Percentiles rank a stretch among this genome's conserved stretches.
phyloP scores from a whole-genome alignment of 768 basidiomycete species.

The Lactarius sanguifluus region DNA sequence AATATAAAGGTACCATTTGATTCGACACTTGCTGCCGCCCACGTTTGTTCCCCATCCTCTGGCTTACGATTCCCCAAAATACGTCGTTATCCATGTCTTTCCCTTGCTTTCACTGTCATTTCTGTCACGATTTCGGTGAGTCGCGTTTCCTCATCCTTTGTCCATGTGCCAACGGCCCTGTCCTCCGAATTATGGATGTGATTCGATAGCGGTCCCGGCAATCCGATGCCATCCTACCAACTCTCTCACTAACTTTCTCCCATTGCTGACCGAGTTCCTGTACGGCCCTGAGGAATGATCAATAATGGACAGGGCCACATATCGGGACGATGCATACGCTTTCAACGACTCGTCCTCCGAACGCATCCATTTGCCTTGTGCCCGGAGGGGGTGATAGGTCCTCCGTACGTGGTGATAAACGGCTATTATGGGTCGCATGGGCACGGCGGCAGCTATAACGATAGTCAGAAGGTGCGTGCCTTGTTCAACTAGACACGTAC shows the following conservation, averaged over 20 bases:
- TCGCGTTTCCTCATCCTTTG: conserved; percentile 75
- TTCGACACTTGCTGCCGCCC: conserved; percentile 85
- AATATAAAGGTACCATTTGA: conserved; percentile 63
- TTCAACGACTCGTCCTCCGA: conserved; percentile 64
- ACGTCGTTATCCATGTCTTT: conserved; percentile 74
- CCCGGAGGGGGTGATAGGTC: conserved; percentile 63
- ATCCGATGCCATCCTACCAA: conserved; percentile 75
- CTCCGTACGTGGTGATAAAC: conserved; percentile 82
- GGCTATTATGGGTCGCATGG: conserved; percentile 76
- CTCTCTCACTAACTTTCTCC: conserved; percentile 70
- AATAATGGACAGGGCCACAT: neutral
- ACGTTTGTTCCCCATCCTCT: conserved; percentile 72
- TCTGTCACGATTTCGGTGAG: conserved; percentile 72
- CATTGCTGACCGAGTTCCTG: conserved; percentile 69
- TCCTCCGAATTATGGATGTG: conserved; percentile 68
- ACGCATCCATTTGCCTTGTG: conserved; percentile 67
- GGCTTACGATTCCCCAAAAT: conserved; percentile 78
- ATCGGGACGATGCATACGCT: conserved; percentile 46
- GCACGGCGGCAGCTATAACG: conserved; percentile 60
- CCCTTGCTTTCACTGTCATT: conserved; percentile 71
- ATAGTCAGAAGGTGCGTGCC: neutral
- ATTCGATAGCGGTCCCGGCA: conserved; percentile 88
- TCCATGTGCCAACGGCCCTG: conserved; percentile 67
- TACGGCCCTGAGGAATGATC: conserved; percentile 54
- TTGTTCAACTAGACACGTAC: conserved; percentile 42